Conservation (phyloP, 805 yeast species). For the Hanseniaspora hatyaiensis region DNA sequence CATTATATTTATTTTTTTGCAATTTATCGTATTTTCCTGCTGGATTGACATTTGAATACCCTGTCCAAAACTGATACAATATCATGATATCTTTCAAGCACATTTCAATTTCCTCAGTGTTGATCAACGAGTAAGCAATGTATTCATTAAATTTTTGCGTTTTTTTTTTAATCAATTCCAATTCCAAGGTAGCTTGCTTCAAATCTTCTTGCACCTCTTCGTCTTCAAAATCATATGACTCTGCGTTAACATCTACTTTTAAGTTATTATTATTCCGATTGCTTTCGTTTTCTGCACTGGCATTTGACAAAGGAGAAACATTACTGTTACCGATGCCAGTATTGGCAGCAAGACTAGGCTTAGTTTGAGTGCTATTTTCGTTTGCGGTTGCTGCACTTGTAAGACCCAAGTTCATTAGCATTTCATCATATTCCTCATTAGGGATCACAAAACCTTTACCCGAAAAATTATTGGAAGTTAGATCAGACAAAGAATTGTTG, state of each 20-base stretch:
- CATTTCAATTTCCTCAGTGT: slow-evolving; percentile 64
- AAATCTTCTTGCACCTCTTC: slow-evolving; percentile 4
- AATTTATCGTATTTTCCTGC: slow-evolving; percentile 1
- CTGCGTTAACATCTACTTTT: too few relatives aligned
- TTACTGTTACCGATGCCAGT: too few relatives aligned
- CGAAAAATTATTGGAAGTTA: too few relatives aligned
- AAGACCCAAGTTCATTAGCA: slow-evolving; percentile 4
- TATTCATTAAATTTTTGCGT: slow-evolving; percentile 46
- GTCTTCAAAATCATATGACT: neutral
- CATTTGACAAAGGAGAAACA: neutral
- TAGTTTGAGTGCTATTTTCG: too few relatives aligned
- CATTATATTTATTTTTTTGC: slow-evolving; percentile 54
- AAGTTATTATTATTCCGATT: too few relatives aligned
- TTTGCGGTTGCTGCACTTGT: neutral
- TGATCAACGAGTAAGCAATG: slow-evolving; percentile 64
- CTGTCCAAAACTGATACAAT: slow-evolving; percentile 67
- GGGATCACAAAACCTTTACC: neutral
- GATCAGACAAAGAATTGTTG: too few relatives aligned
- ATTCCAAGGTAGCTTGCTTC: neutral
- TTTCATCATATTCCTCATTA: slow-evolving; percentile 5
- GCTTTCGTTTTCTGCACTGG: neutral
- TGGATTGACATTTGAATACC: neutral
- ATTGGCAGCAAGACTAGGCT: too few relatives aligned
- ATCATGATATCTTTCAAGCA: slow-evolving; percentile 76
- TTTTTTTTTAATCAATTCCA: slow-evolving; percentile 2